These are phyloP conservation scores for Ruellia speciosa DNA, from an alignment of 305 asterid species.

Conservation along the genomic window DNA sequence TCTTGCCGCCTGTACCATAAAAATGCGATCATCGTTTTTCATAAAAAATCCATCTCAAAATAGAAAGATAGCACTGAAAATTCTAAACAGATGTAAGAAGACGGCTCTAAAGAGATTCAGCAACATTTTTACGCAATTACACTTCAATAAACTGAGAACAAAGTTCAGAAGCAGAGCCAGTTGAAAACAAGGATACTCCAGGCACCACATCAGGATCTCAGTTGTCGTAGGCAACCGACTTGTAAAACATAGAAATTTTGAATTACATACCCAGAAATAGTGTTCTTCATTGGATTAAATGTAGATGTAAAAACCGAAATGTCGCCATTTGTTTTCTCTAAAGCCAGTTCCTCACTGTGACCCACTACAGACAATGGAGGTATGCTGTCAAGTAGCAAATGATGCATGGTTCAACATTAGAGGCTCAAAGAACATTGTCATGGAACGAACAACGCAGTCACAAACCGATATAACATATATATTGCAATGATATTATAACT, in stretches of 20 bases:
- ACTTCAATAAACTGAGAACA: neutral
- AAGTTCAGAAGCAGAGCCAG: constrained; percentile 4
- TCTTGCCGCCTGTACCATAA: constrained; percentile 65
- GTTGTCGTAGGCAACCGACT: no score
- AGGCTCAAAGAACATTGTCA: neutral
- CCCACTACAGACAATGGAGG: constrained; percentile 97
- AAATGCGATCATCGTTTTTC: constrained; percentile 8
- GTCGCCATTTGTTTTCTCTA: constrained; percentile 75
- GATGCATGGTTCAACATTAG: constrained; percentile 17
- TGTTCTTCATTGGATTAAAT: constrained; percentile 97
- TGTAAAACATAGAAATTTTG: constrained; percentile 1
- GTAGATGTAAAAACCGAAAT: constrained; percentile 70
- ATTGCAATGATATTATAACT: neutral
- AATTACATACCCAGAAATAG: constrained; percentile 74
- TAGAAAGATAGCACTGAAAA: neutral
- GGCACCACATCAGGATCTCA: neutral
- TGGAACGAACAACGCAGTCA: neutral
- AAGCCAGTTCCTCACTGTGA: constrained; percentile 79
- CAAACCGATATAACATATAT: neutral
- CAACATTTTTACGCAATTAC: neutral
- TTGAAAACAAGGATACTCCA: constrained; percentile 3
- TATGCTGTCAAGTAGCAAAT: constrained; percentile 58
- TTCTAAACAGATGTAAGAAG: neutral
- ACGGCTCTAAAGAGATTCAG: constrained; percentile 1
- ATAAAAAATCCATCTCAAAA: neutral